Conservation (phyloP, 1,139 yeast species). For the Blastobotrys elegans region DNA sequence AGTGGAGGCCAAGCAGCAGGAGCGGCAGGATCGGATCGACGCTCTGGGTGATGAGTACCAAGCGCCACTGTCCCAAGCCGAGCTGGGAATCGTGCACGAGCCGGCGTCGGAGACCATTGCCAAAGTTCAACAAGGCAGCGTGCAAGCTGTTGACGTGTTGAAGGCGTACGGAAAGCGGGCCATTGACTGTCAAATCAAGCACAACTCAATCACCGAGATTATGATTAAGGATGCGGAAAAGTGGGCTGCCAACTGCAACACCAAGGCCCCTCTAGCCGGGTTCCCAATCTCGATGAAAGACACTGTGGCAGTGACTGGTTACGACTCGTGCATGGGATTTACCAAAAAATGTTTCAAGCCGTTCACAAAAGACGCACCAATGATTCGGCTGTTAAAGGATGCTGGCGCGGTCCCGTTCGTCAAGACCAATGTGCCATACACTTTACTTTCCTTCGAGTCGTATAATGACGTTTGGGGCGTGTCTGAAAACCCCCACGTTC, state of each 20-base stretch:
- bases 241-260: conserved; percentile 29
- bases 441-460: conserved; percentile 44
- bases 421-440: conserved; percentile 47
- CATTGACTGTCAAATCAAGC: conserved; percentile 33
- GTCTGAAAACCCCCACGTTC: conserved; percentile 40
- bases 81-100: conserved; percentile 27
- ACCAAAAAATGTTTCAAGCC: conserved; percentile 40
- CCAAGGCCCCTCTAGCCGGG: conserved; percentile 59
- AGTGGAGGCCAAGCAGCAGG: conserved; percentile 31
- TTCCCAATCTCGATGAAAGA: conserved; percentile 60
- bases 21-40: conserved; percentile 34
- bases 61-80: conserved; percentile 33
- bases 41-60: conserved; percentile 33
- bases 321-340: conserved; percentile 49
- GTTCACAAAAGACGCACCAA: conserved; percentile 32
- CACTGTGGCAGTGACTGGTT: conserved; percentile 45
- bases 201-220: conserved; percentile 38
- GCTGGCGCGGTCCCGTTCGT: conserved; percentile 47
- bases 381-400: conserved; percentile 37
- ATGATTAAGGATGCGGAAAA: conserved; percentile 36
- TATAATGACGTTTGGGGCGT: conserved; percentile 44
- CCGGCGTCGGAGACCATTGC: conserved; percentile 30
- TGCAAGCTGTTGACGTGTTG: conserved; percentile 33
- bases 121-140: conserved; percentile 31
- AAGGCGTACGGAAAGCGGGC: conserved; percentile 39